Evolutionary conservation across 192 early-diverging fungal species (phyloP), one percentile per base, ranked within the genome.

Genomic region (Backusella tarrabulga): DNA sequence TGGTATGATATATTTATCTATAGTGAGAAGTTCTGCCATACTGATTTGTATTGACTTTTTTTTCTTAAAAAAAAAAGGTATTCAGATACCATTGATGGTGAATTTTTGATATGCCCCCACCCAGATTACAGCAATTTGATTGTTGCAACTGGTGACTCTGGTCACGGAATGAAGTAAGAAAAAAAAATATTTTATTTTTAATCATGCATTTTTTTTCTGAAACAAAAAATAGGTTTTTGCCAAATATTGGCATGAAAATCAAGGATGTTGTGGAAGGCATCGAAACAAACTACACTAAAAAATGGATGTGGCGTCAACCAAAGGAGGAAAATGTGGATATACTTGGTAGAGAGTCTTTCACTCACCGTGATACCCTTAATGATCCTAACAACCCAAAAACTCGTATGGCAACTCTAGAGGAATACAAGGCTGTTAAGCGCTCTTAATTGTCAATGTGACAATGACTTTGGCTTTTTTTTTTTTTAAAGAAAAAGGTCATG

Each of bases 111-210:
- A 14, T 56, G 56, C 41, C 72, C 79, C 26, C 82, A 87, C 26
- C 90, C 90, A 7, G 35, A 78, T 21, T 76, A 79, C 46, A 38
- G 71, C 12, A 78, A 81, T 29, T 44, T 87, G 9, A 79, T 86
- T 67, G 82, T 91, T 34, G 90, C 88, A 4, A 85, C 87, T 17
- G 90, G 90, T 32, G 90, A 87, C 23, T 84, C 82, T 19, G 90
- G 90, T 3, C 90, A 91, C 54, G 90, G 77, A 14, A 90, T 91
- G 83, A 91, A 91, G 83, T 81, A 77, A 17, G 1, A 12, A 9
- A 35, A 21, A 21, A 7, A 29, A 9, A 9, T 14, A 21, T 12
- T 11, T 3, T 36, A 73, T 15, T 50, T 32, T 19, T 23, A 19
- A 44, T 15, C 35, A 34, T 50, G 8, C 40, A 19, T 71, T 40